These are phyloP conservation scores for Allantophomopsis lycopodina DNA, from an alignment of 2,329 filamentous ascomycete genomes.

Conservation along the genomic window DNA sequence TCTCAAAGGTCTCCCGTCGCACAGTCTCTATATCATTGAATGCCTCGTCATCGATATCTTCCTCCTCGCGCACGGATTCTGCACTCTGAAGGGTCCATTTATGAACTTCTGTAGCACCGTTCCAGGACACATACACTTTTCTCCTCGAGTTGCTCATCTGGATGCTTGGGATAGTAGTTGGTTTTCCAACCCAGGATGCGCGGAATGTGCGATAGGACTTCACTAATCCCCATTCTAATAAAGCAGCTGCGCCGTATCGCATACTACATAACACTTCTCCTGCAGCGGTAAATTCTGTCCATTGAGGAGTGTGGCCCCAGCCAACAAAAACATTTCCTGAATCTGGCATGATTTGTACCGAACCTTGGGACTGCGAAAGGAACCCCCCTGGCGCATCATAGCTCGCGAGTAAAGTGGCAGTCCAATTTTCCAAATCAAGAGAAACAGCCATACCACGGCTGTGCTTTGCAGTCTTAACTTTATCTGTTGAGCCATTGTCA, in stretches of 20 bases:
- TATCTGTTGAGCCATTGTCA: slow-evolving; percentile 25
- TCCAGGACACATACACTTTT: slow-evolving; percentile 35
- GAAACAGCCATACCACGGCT: slow-evolving; percentile 1
- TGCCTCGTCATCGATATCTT: neutral
- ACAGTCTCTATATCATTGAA: neutral
- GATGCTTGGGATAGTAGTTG: slow-evolving; percentile 17
- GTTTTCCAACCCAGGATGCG: slow-evolving; percentile 21
- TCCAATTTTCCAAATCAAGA: slow-evolving; percentile 3
- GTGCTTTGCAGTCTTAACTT: slow-evolving; percentile 1
- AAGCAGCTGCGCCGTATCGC: slow-evolving; percentile 18
- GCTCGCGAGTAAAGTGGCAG: slow-evolving; percentile 1
- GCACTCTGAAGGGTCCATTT: slow-evolving; percentile 30
- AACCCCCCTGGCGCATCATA: slow-evolving; percentile 4
- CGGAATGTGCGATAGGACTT: slow-evolving; percentile 23
- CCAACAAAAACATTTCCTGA: slow-evolving; percentile 5
- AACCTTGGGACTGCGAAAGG: slow-evolving; percentile 4
- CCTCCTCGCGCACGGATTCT: neutral
- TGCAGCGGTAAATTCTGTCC: slow-evolving; percentile 7
- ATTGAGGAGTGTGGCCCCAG: slow-evolving; percentile 3
- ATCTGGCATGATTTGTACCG: slow-evolving; percentile 2
- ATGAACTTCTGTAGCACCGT: slow-evolving; percentile 30
- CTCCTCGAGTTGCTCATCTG: slow-evolving; percentile 9
- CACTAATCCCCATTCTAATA: slow-evolving; percentile 11
- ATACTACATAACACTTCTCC: slow-evolving; percentile 20
- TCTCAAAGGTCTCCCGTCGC: slow-evolving; percentile 1